Evolutionary conservation across 768 basidiomycete genomes (phyloP).

Genomic region (Boletus tylopilopsis): DNA sequence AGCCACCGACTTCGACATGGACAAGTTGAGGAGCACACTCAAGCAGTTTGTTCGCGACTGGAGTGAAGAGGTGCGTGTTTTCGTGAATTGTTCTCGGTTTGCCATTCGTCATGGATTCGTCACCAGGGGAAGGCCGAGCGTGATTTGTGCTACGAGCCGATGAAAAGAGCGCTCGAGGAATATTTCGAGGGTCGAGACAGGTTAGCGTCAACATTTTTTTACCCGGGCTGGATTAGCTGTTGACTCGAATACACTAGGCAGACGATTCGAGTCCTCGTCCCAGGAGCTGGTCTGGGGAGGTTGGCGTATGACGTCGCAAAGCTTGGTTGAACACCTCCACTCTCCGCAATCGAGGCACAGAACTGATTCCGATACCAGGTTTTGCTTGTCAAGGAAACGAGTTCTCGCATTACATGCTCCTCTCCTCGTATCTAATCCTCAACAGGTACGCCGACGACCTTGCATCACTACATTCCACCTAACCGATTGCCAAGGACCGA

Average conservation of each 20-base stretch:
- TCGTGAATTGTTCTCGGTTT: background rate
- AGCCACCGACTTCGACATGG: conserved; percentile 75
- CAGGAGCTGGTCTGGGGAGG: conserved; percentile 86
- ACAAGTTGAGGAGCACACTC: conserved; percentile 86
- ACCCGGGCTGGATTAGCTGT: background rate
- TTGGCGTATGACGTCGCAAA: conserved; percentile 86
- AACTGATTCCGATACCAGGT: conserved; percentile 43
- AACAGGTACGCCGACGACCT: conserved; percentile 56
- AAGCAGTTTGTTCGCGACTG: conserved; percentile 95
- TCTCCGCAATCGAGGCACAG: background rate
- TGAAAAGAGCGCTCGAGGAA: conserved; percentile 66
- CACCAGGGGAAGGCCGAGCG: conserved; percentile 71
- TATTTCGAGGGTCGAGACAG: conserved; percentile 57
- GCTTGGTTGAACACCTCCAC: conserved; percentile 48
- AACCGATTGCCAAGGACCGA: conserved; percentile 46
- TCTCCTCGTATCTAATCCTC: conserved; percentile 82
- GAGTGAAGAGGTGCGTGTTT: conserved; percentile 65
- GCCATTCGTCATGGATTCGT: background rate
- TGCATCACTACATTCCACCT: background rate
- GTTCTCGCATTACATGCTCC: conserved; percentile 93
- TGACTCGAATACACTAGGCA: conserved; percentile 32
- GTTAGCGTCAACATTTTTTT: conserved; percentile 25
- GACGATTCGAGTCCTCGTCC: conserved; percentile 74
- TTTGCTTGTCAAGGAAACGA: conserved; percentile 94
- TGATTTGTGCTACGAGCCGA: conserved; percentile 74